Conservation (phyloP, 805 yeast genomes). For the Metschnikowia shivogae region DNA sequence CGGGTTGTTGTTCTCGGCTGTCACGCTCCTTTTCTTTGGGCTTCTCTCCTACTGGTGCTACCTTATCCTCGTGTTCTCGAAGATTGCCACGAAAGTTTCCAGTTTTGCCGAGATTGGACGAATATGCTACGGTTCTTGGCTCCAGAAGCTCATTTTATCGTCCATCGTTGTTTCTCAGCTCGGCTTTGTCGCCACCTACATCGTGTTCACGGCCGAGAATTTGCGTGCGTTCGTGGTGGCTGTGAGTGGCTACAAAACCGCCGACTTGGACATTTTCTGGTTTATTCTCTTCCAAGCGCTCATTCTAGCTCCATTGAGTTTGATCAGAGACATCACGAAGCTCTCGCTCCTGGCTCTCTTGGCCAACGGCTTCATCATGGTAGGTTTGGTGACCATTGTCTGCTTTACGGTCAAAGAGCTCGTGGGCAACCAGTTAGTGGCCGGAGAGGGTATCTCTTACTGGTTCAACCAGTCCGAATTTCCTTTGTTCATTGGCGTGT, state of each 20-base stretch:
- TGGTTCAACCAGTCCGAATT: slow-evolving; percentile 54
- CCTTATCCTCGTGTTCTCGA: slow-evolving; percentile 56
- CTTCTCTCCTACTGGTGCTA: slow-evolving; percentile 76
- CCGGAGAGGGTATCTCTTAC: slow-evolving; percentile 47
- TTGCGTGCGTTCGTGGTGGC: slow-evolving; percentile 57
- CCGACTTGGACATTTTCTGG: slow-evolving; percentile 35
- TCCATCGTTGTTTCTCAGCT: slow-evolving; percentile 70
- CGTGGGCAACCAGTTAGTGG: slow-evolving; percentile 31
- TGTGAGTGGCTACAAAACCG: slow-evolving; percentile 39
- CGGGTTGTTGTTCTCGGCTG: slow-evolving; percentile 57
- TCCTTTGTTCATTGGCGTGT: slow-evolving; percentile 76
- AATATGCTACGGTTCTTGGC: slow-evolving; percentile 57
- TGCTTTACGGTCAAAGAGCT: slow-evolving; percentile 50
- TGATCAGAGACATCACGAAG: slow-evolving; percentile 72
- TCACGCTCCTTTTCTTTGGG: slow-evolving; percentile 57
- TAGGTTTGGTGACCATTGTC: slow-evolving; percentile 62
- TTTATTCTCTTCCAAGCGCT: slow-evolving; percentile 54
- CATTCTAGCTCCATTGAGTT: slow-evolving; percentile 62
- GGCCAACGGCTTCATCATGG: slow-evolving; percentile 66
- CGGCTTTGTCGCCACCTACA: slow-evolving; percentile 79
- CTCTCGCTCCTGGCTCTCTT: slow-evolving; percentile 66
- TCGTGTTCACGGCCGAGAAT: slow-evolving; percentile 74
- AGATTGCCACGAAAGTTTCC: slow-evolving; percentile 55
- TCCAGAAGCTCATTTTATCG: slow-evolving; percentile 57
- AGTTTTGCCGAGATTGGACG: slow-evolving; percentile 79